Evolutionary conservation across 306 rosid genomes (phyloP).

Genomic region (Vachellia pachyceras): DNA sequence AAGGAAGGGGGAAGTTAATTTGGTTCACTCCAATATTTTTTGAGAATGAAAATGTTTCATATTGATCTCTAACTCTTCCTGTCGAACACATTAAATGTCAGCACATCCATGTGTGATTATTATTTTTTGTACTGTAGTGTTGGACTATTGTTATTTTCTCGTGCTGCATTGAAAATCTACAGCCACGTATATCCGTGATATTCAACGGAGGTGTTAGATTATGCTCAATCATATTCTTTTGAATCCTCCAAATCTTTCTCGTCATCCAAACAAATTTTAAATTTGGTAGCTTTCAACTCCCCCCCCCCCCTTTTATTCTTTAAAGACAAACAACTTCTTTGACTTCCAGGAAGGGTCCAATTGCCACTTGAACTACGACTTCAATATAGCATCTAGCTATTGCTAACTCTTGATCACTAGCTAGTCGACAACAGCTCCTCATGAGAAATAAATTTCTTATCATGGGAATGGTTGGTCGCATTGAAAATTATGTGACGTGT

Average conservation of each 20-base stretch:
- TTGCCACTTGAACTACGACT: not conserved
- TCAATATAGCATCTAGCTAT: conserved; percentile 36
- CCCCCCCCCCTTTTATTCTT: not conserved
- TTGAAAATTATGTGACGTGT: conserved; percentile 37
- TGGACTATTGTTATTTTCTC: not conserved
- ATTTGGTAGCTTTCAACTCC: conserved; percentile 18
- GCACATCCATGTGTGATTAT: not conserved
- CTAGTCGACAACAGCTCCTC: conserved; percentile 44
- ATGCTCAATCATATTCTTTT: conserved; percentile 14
- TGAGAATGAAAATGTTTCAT: conserved; percentile 16
- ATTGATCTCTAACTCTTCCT: not conserved
- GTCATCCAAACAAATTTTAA: conserved; percentile 5
- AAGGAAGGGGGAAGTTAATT: conserved; percentile 1
- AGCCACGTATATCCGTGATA: not conserved
- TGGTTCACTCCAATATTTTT: conserved; percentile 4
- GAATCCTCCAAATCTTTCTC: conserved; percentile 16
- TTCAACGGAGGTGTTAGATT: conserved; percentile 1
- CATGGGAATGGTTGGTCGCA: not conserved
- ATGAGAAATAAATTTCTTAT: conserved; percentile 26
- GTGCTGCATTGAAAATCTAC: not conserved
- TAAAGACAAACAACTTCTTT: not conserved
- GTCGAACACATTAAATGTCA: not conserved
- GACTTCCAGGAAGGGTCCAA: not conserved
- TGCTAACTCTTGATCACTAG: conserved; percentile 31
- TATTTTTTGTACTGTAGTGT: not conserved